Percentiles rank a stretch among this genome's conserved stretches.
Evolutionary conservation across 1,284 basidiomycete genomes (phyloP).

Genomic region (Leccinum pallidistipes): DNA sequence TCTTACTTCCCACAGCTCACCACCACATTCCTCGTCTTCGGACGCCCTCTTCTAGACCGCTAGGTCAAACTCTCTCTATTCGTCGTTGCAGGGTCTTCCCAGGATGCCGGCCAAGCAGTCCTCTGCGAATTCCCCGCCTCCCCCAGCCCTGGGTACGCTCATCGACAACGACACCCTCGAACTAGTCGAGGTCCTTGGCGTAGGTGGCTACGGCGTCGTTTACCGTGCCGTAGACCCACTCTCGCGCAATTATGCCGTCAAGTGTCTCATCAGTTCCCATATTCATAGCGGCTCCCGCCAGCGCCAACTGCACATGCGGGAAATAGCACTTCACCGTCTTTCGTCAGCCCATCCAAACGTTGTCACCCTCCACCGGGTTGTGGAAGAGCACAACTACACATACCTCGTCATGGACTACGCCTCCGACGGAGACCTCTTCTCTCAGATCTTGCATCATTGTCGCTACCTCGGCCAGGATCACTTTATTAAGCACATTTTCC

Average conservation of each 20-base stretch:
- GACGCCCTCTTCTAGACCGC: conserved; percentile 27
- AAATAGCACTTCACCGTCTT: no score
- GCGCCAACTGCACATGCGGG: no score
- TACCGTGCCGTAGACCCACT: conserved; percentile 78
- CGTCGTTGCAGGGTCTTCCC: conserved; percentile 20
- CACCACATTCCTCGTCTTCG: conserved; percentile 25
- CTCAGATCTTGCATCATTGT: conserved; percentile 75
- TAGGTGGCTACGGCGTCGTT: conserved; percentile 95
- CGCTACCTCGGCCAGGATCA: conserved; percentile 77
- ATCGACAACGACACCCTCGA: conserved; percentile 84
- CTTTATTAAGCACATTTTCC: conserved; percentile 85
- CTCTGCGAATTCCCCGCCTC: conserved; percentile 48
- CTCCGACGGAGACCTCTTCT: conserved; percentile 90
- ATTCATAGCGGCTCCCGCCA: no score
- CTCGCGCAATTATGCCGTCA: neutral
- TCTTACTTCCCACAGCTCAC: conserved; percentile 25
- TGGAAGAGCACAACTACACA: conserved; percentile 71
- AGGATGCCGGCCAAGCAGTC: conserved; percentile 48
- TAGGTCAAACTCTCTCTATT: conserved; percentile 19
- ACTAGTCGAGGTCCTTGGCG: conserved; percentile 88
- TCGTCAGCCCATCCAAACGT: no score
- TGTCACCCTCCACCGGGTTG: conserved; percentile 62
- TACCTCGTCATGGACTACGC: conserved; percentile 79
- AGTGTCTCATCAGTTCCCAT: no score
- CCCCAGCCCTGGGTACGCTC: conserved; percentile 71